A percentile compares a stretch with the other conserved stretches of the same genome.
Evolutionary conservation across 1,284 basidiomycete species (phyloP).

Genomic region (Cutaneotrichosporon sp.): DNA sequence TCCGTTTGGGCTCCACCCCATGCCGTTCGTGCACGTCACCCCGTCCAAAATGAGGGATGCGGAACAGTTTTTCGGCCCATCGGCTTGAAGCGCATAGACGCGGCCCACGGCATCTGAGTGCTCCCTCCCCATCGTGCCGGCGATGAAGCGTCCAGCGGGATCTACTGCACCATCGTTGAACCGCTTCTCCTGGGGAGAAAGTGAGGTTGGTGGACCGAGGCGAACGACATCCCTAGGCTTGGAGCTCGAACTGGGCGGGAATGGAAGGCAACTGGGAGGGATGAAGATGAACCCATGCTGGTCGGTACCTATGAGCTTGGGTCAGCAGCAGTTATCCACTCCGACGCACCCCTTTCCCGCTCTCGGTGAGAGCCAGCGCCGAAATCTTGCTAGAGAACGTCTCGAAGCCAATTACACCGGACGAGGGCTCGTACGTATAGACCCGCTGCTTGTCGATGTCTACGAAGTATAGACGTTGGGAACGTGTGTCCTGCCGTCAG

Average conservation of each 20-base stretch:
- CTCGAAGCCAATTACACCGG: conserved; percentile 19
- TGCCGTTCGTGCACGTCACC: conserved; percentile 26
- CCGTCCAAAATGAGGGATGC: conserved; percentile 16
- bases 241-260: conserved; percentile 10
- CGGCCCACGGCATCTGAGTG: conserved; percentile 4
- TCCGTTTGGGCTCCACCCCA: conserved; percentile 22
- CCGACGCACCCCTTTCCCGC: conserved; percentile 19
- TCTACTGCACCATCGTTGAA: conserved; percentile 28
- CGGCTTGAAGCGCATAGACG: conserved; percentile 13
- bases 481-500: conserved; percentile 15
- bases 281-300: conserved; percentile 19
- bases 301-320: conserved; percentile 18
- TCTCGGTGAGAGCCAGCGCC: conserved; percentile 11
- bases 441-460: conserved; percentile 25
- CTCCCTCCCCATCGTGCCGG: conserved; percentile 23
- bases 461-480: conserved; percentile 23
- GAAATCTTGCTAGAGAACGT: conserved; percentile 20
- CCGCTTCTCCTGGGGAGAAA: conserved; percentile 10
- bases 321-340: not conserved
- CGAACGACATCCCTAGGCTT: too few relatives aligned
- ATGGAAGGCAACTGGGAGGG: conserved; percentile 15
- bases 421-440: conserved; percentile 20
- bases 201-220: conserved; percentile 1
- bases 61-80: too few relatives aligned
- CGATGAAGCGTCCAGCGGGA: conserved; percentile 21